phyloP scores from a whole-genome alignment of 176 grass and related monocot genomes.

The Cenchrus fungigraminus region DNA sequence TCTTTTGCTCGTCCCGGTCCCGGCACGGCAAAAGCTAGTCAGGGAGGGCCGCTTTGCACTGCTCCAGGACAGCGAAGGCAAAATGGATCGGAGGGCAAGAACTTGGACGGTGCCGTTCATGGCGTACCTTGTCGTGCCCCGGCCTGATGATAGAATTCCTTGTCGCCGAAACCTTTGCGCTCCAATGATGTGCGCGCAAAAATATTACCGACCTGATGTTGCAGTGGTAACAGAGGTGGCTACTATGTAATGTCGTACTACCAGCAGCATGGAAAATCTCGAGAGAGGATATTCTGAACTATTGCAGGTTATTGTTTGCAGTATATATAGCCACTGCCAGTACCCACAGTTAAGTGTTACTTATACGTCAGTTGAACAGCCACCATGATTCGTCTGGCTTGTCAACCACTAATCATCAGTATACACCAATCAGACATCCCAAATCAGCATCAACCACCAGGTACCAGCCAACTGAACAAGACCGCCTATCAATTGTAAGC shows the following conservation, averaged over 20 bases:
- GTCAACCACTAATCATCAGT: too few relatives aligned
- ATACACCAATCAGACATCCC: too few relatives aligned
- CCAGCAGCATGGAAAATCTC: not conserved
- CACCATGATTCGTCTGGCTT: too few relatives aligned
- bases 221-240: not conserved
- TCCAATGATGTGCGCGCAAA: not conserved
- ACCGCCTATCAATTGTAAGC: too few relatives aligned
- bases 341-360: too few relatives aligned
- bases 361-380: too few relatives aligned
- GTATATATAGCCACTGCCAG: too few relatives aligned
- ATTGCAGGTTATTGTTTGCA: too few relatives aligned
- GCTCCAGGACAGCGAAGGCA: not conserved
- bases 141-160: not conserved
- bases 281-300: too few relatives aligned
- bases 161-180: not conserved
- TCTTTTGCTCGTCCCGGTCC: constrained; percentile 7
- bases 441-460: too few relatives aligned
- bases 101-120: not conserved
- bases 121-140: not conserved
- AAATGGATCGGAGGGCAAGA: not conserved
- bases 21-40: constrained; percentile 16
- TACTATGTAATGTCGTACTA: not conserved
- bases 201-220: not conserved
- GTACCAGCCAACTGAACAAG: too few relatives aligned
- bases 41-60: not conserved